Conservation (phyloP, 371 early-diverging fungal genomes). For the Synchytrium microbalum region DNA sequence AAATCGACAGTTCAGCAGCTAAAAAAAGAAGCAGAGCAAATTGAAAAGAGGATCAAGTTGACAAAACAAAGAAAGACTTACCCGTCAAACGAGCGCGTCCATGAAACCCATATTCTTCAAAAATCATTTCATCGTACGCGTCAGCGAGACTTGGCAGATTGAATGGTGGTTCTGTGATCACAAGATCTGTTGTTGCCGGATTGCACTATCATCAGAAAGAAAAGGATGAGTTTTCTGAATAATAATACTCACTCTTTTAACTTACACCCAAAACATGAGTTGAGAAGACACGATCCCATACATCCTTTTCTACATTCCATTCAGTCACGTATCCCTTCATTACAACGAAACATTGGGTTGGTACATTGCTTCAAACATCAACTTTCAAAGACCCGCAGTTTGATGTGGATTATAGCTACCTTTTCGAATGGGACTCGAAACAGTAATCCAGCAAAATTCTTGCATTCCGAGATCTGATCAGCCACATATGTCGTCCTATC, state of each 20-base stretch:
- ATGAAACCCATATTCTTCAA: constrained; percentile 75
- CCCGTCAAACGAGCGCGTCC: constrained; percentile 53
- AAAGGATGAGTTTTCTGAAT: constrained; percentile 7
- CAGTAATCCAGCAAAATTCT: constrained; percentile 64
- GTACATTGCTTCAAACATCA: no score
- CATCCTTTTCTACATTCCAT: constrained; percentile 67
- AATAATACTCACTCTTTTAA: constrained; percentile 4
- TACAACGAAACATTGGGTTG: neutral
- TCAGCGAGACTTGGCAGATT: constrained; percentile 65
- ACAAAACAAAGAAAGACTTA: neutral
- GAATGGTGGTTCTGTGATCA: constrained; percentile 75
- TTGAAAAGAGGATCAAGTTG: neutral
- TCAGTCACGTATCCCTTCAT: constrained; percentile 63
- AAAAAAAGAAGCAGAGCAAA: neutral
- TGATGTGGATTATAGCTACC: constrained; percentile 25
- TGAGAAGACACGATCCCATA: constrained; percentile 71
- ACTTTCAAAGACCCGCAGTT: neutral
- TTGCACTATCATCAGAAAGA: constrained; percentile 35
- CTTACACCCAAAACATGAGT: constrained; percentile 48
- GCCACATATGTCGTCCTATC: constrained; percentile 56
- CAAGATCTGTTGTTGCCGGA: constrained; percentile 51
- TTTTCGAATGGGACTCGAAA: constrained; percentile 74
- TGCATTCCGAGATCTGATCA: constrained; percentile 57
- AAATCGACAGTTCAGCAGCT: neutral
- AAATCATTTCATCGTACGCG: constrained; percentile 70